Conservation (phyloP, 2,329 filamentous ascomycete genomes). For the Sporothrix pallida region DNA sequence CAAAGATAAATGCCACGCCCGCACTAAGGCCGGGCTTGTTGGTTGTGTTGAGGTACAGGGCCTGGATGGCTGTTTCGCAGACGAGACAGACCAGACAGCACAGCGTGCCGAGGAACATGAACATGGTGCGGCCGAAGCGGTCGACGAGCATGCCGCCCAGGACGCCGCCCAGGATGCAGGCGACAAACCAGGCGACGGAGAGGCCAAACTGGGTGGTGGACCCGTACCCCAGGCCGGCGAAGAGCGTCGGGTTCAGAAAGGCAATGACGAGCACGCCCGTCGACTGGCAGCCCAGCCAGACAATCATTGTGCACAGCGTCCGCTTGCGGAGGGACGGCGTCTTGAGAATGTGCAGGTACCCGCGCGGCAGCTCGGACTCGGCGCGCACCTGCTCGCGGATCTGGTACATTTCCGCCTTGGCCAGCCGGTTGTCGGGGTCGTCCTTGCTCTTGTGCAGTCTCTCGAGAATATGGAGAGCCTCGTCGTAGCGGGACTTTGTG, state of each 20-base stretch:
- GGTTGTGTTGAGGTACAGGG: not conserved
- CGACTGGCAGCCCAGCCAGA: not conserved
- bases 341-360: not conserved
- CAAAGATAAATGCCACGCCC: not conserved
- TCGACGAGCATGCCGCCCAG: not conserved
- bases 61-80: not conserved
- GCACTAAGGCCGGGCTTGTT: not conserved
- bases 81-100: not conserved
- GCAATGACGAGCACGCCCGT: constrained; percentile 2
- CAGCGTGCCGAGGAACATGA: not conserved
- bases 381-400: not conserved
- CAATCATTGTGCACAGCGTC: not conserved
- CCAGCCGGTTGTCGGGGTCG: not conserved
- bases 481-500: not conserved
- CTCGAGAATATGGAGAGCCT: not conserved
- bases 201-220: not conserved
- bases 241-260: not conserved
- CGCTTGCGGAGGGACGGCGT: not conserved
- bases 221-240: not conserved
- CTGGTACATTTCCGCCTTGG: not conserved
- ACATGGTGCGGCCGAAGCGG: not conserved
- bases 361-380: not conserved
- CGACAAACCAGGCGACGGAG: not conserved
- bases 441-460: not conserved
- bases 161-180: not conserved